Evolutionary conservation across 2,329 filamentous ascomycete species (phyloP), one percentile per base, ranked within the genome.

Genomic region (Fonsecaea pedrosoi): DNA sequence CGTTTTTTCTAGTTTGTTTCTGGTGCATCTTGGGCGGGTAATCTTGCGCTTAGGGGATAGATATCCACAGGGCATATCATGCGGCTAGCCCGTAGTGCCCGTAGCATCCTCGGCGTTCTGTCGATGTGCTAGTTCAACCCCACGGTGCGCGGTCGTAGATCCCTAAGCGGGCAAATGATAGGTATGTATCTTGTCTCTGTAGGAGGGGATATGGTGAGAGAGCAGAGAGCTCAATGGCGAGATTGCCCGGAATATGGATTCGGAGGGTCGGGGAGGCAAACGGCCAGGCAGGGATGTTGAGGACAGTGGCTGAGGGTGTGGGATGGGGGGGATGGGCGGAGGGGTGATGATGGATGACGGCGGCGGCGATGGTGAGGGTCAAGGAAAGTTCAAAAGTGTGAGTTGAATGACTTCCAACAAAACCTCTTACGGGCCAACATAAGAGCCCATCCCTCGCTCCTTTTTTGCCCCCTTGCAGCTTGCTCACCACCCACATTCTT

Each of bases 1-100:
- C 60, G 38, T 50, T 59, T 25, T n/a, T 37, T 12, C 10, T 6
- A 21, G 25, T 55, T 61, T 25, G 37, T 30, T 32, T 7, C 25
- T 3, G 2, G 57, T 60, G 38, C 50, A 54, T 66, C 66, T 48
- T 30, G 37, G 37, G 55, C 71, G 73, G 60, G 70, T 73, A 67
- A 59, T 73, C 71, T 68, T 73, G 71, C 69, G 70, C 72, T 74
- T 74, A 74, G 68, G 69, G 70, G 68, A 53, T 5, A 62, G n/a
- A 7, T n/a, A 60, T 21, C 45, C 45, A 50, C 45, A 25, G 18
- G 9, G 18, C 45, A 25, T 12, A 50, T 50, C 40, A 18, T 18
- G 15, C 40, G 15, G 40, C 40, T 45, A 18, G 21, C 15, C 40
- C 40, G 18, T 45, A 45, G 40, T 25, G 25, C 25, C 25, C 25